Percentiles rank a stretch among this genome's conserved stretches.
Conservation (phyloP, 176 grass and related monocot genomes). For the Puccinellia tenuiflora region DNA sequence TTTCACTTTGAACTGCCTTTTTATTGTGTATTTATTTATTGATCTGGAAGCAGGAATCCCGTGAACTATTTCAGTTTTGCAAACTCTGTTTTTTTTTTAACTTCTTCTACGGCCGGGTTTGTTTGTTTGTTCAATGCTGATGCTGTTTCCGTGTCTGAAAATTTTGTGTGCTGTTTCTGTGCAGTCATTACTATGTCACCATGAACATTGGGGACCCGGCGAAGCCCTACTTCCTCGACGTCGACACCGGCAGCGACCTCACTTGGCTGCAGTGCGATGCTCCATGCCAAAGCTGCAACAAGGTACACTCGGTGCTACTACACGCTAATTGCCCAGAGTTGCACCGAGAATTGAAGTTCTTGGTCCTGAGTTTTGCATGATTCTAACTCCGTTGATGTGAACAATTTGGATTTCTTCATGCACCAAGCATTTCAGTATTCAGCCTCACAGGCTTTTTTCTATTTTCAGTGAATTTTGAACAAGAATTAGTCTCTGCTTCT, state of each 20-base stretch:
- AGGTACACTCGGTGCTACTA: conserved; percentile 25
- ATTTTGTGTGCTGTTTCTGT: not conserved
- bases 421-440: not conserved
- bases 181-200: conserved; percentile 56
- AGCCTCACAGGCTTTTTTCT: not conserved
- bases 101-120: not conserved
- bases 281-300: conserved; percentile 83
- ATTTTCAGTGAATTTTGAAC: not conserved
- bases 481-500: not conserved
- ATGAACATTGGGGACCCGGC: conserved; percentile 84
- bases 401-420: not conserved
- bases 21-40: not conserved
- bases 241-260: conserved; percentile 94
- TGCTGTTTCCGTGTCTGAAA: not conserved
- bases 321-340: not conserved
- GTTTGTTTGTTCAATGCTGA: not conserved
- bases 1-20: not conserved
- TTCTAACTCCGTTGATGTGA: not conserved
- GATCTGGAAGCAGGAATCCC: not conserved
- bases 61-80: not conserved
- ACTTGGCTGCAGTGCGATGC: conserved; percentile 94
- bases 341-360: not conserved
- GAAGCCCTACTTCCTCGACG: conserved; percentile 78
- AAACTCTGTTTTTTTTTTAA: not conserved
- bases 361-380: not conserved